Evolutionary conservation across 768 basidiomycete species (phyloP).

Genomic region (Tricholoma hemisulphureum): DNA sequence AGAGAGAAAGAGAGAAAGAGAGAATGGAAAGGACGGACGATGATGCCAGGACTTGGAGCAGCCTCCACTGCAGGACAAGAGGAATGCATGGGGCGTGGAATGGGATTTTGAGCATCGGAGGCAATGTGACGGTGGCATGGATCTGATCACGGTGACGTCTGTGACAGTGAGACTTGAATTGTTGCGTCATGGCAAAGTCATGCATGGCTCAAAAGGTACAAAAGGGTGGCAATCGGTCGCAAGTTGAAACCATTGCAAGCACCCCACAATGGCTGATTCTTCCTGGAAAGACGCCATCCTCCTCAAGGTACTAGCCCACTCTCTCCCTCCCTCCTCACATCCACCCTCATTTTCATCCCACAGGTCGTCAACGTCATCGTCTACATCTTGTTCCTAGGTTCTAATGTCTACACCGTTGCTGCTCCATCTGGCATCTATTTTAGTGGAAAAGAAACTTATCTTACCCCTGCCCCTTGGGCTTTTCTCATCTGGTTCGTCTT

Average conservation of each 20-base stretch:
- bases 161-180: too few relatives aligned
- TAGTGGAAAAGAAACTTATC: slow-evolving; percentile 80
- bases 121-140: background rate
- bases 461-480: slow-evolving; percentile 93
- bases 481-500: slow-evolving; percentile 79
- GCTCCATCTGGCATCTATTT: slow-evolving; percentile 71
- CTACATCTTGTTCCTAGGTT: slow-evolving; percentile 85
- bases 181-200: background rate
- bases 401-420: slow-evolving; percentile 84
- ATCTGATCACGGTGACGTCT: background rate
- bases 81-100: slow-evolving; percentile 28
- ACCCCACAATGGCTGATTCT: slow-evolving; percentile 52
- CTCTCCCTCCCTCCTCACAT: background rate
- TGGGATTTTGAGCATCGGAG: slow-evolving; percentile 22
- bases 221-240: slow-evolving; percentile 1
- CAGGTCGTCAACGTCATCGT: slow-evolving; percentile 79
- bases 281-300: slow-evolving; percentile 78
- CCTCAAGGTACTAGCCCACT: slow-evolving; percentile 70
- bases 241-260: too few relatives aligned
- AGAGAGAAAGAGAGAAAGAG: background rate
- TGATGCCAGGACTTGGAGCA: slow-evolving; percentile 38
- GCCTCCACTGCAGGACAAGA: slow-evolving; percentile 28
- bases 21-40: slow-evolving; percentile 21
- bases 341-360: background rate
- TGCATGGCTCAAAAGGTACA: too few relatives aligned